Evolutionary conservation across 306 rosid species (phyloP), one percentile per base, ranked within the genome.

Genomic region (Vigna radiata): DNA sequence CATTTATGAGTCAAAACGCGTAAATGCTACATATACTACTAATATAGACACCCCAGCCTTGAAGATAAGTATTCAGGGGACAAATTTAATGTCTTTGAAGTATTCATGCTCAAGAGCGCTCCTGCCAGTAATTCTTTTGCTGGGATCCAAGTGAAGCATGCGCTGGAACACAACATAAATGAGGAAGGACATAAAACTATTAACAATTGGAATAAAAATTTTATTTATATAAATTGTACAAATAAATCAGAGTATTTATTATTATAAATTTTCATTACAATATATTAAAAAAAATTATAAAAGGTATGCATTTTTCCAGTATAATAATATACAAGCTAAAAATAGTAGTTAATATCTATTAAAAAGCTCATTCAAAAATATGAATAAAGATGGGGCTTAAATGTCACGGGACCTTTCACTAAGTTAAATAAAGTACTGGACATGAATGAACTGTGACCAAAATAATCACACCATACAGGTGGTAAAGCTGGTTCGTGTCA

Each of bases 91-190:
- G 86, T 89, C 99, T 79, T 85, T 92, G 92, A 95, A 95, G 88
- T 95, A 95, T 78, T 92, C 99, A 61, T 95, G 99, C 91, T 95
- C 93, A 53, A 95, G 97, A 52, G 99, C 97, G 62, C 77, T 85
- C 91, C 97, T 85, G 64, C 97, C 99, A 3, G 91, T 95, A 62
- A 95, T 86, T 87, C 99, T 89, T 85, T 75, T 95, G 87, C 80
- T 88, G 76, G 99, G 99, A 85, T 95, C 99, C 93, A 92, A 86
- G 92, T 87, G 89, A 43, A 95, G 99, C 97, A 95, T 95, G 80
- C 86, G 87, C 99, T 95, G 97, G 61, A 79, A 86, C 46, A 80
- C 37, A 72, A 70, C 2, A 79, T 8, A 66, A 59, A 66, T 33
- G 73, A 64, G 27, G 27, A 25, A 58, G 73, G 55, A 54, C 53